These are phyloP conservation scores for Ascochyta lentis DNA, from an alignment of 2,329 filamentous ascomycete species.

Conservation along the genomic window DNA sequence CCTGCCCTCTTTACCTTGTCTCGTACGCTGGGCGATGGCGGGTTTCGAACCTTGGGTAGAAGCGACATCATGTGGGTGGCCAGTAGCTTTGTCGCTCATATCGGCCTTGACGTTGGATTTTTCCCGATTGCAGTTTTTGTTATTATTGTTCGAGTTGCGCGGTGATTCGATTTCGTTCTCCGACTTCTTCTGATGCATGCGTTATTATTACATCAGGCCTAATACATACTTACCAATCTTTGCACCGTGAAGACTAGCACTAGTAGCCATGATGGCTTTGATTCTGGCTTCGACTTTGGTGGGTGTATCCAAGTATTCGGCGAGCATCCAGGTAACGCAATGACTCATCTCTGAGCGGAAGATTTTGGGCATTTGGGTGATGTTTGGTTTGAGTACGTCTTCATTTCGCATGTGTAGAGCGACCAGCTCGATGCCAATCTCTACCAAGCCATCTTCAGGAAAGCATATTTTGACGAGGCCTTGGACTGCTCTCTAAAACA, in stretches of 20 bases:
- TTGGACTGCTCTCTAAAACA: conserved; percentile 34
- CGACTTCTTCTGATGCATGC: neutral
- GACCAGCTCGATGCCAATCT: conserved; percentile 29
- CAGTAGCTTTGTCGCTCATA: neutral
- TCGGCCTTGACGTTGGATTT: neutral
- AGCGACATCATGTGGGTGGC: neutral
- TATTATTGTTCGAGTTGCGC: neutral
- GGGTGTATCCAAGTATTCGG: conserved; percentile 24
- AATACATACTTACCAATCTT: conserved; percentile 7
- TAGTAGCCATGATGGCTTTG: conserved; percentile 15
- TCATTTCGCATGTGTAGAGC: conserved; percentile 31
- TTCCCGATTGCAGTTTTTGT: neutral
- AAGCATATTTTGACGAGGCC: conserved; percentile 39
- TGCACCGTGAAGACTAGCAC: conserved; percentile 17
- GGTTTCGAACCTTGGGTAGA: too few relatives aligned
- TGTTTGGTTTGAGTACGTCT: conserved; percentile 20
- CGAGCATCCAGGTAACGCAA: conserved; percentile 28
- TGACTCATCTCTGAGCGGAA: conserved; percentile 31
- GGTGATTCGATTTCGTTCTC: neutral
- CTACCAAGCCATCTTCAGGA: conserved; percentile 29
- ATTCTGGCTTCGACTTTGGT: conserved; percentile 22
- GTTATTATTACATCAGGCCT: neutral
- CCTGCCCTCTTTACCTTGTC: conserved; percentile 17
- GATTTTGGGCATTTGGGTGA: conserved; percentile 20
- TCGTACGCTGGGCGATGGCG: neutral